A percentile compares a stretch with the other conserved stretches of the same genome.
These are phyloP conservation scores for Meripilus lineatus DNA, from an alignment of 1,284 basidiomycete genomes.

Conservation along the genomic window DNA sequence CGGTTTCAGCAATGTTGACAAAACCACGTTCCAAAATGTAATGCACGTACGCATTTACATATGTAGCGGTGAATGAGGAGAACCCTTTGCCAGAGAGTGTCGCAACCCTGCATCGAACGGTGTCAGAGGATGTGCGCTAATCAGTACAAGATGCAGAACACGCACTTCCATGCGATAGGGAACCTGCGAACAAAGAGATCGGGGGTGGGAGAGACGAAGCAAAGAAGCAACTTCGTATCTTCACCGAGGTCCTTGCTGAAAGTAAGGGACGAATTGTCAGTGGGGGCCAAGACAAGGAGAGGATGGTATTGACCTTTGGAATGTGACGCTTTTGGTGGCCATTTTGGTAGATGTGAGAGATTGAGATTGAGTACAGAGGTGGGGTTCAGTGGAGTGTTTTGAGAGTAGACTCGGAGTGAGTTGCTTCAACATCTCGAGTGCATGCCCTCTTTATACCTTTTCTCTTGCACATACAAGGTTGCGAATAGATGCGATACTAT, in stretches of 20 bases:
- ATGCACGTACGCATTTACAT: background rate
- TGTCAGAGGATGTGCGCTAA: background rate
- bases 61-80: background rate
- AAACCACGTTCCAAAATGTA: background rate
- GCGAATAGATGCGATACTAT: too few species aligned
- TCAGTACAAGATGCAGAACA: too few species aligned
- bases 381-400: too few species aligned
- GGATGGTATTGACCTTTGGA: background rate
- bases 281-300: background rate
- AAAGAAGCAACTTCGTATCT: background rate
- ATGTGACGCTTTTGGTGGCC: background rate
- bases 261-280: background rate
- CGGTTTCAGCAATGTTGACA: background rate
- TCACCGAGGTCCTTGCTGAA: conserved; percentile 2
- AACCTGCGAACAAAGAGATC: background rate
- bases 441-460: too few species aligned
- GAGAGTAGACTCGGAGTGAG: too few species aligned
- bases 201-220: background rate
- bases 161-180: conserved; percentile 3
- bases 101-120: background rate
- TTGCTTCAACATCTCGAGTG: too few species aligned
- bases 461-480: too few species aligned
- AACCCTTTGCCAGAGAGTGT: background rate
- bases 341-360: too few species aligned
- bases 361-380: too few species aligned